Percentiles rank a stretch among this genome's conserved stretches.
These are phyloP conservation scores for bread wheat (Triticum aestivum) DNA, from an alignment of 176 grass and related monocot genomes.

Conservation along the genomic window IWGSC_CS_RefSeq_v2.1 NC_057810.1:530814179-530814678, in stretches of 20 bases:
- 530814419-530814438: constrained; percentile 9
- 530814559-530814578: constrained; percentile 23
- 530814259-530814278: constrained; percentile 70
- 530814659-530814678: neutral
- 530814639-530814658: neutral
- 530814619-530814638: neutral
- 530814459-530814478: neutral
- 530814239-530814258: constrained; percentile 56
- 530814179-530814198: constrained; percentile 92
- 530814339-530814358: constrained; percentile 60
- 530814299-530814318: constrained; percentile 68
- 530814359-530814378: constrained; percentile 50
- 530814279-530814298: constrained; percentile 92
- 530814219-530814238: constrained; percentile 59
- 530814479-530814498: constrained; percentile 42
- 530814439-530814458: neutral
- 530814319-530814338: constrained; percentile 56
- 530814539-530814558: constrained; percentile 44
- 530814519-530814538: neutral
- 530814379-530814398: constrained; percentile 43
- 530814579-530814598: neutral
- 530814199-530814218: constrained; percentile 70
- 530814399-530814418: constrained; percentile 12
- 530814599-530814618: constrained; percentile 33
- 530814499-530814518: neutral